Evolutionary conservation across 1,284 basidiomycete genomes (phyloP).

Genomic region (Ceratorhiza oryzae-sativae): DNA sequence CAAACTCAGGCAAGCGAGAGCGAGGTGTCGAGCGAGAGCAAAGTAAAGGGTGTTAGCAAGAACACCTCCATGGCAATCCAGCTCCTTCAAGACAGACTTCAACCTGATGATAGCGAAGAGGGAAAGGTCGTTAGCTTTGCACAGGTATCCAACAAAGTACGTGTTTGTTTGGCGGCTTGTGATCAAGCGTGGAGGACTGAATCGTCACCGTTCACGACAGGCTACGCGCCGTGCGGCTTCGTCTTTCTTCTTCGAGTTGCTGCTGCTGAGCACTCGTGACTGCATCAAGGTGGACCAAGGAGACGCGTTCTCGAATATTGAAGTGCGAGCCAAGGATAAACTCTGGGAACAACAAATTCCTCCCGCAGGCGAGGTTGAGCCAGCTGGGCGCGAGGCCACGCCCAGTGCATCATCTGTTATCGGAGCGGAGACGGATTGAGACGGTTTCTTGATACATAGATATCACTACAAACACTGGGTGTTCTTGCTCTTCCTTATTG

Average conservation of each 20-base stretch:
- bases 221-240: constrained; percentile 90
- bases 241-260: constrained; percentile 96
- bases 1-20: constrained; percentile 57
- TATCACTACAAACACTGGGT: not conserved
- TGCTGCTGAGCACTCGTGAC: constrained; percentile 92
- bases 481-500: not conserved
- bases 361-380: constrained; percentile 17
- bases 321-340: constrained; percentile 80
- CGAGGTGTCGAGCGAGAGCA: constrained; percentile 53
- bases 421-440: constrained; percentile 30
- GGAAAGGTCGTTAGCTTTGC: constrained; percentile 76
- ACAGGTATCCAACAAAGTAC: constrained; percentile 74
- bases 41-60: constrained; percentile 81
- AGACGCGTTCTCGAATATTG: constrained; percentile 80
- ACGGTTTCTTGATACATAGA: not conserved
- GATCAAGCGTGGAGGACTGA: constrained; percentile 1
- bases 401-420: constrained; percentile 34
- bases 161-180: constrained; percentile 45
- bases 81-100: constrained; percentile 81
- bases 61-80: constrained; percentile 90
- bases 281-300: constrained; percentile 81
- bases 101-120: constrained; percentile 55
- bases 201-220: constrained; percentile 52
- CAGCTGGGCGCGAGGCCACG: constrained; percentile 30
- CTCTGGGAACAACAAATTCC: constrained; percentile 64